phyloP scores from a whole-genome alignment of 2,329 filamentous ascomycete genomes.

The Verticillium klebahnii region DNA sequence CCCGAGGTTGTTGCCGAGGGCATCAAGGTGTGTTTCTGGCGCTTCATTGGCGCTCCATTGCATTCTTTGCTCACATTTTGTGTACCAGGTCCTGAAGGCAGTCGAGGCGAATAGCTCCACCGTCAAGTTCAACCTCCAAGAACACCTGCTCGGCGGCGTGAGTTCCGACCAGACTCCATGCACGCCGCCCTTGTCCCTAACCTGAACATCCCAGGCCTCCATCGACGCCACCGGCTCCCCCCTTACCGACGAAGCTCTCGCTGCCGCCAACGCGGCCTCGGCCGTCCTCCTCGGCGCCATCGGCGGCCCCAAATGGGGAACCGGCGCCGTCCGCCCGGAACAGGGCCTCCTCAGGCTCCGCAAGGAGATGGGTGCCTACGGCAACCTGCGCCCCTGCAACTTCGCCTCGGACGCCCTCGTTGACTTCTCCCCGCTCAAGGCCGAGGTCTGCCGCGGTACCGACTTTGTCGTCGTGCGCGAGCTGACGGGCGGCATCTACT shows the following conservation, averaged over 20 bases:
- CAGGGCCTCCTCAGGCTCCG: slow-evolving; percentile 87
- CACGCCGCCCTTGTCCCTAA: neutral
- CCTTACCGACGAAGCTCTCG: slow-evolving; percentile 77
- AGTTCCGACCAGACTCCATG: slow-evolving; percentile 31
- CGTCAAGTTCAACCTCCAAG: slow-evolving; percentile 79
- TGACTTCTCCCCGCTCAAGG: slow-evolving; percentile 81
- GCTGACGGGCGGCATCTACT: slow-evolving; percentile 91
- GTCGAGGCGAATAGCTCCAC: slow-evolving; percentile 69
- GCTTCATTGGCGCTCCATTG: neutral
- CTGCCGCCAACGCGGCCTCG: slow-evolving; percentile 77
- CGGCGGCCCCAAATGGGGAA: slow-evolving; percentile 95
- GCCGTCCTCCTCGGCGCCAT: slow-evolving; percentile 91
- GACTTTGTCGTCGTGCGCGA: slow-evolving; percentile 93
- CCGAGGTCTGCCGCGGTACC: slow-evolving; percentile 76
- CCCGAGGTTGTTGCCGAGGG: slow-evolving; percentile 84
- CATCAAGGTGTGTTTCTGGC: slow-evolving; percentile 60
- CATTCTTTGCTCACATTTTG: neutral
- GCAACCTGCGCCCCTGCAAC: slow-evolving; percentile 93
- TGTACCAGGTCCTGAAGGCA: slow-evolving; percentile 65
- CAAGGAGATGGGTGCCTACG: slow-evolving; percentile 91
- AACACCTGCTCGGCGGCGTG: slow-evolving; percentile 89
- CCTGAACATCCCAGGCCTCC: slow-evolving; percentile 58
- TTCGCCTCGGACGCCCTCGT: slow-evolving; percentile 86
- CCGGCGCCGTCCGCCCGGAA: slow-evolving; percentile 80
- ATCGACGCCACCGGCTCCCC: slow-evolving; percentile 78